Base-by-base conservation (phyloP, 495 filamentous ascomycete genomes). In the Sporormia fimetaria region DNA sequence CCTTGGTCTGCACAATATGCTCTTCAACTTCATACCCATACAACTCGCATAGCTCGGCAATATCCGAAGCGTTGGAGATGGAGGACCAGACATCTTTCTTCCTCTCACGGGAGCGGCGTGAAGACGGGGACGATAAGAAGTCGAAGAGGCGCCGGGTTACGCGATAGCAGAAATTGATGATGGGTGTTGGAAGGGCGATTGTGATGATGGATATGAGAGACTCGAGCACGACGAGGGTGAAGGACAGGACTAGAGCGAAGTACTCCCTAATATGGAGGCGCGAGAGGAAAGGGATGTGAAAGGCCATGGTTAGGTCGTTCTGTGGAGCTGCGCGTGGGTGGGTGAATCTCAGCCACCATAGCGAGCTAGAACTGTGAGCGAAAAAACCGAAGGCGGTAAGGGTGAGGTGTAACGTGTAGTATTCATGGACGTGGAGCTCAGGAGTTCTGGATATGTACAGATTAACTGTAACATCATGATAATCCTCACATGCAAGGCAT, bases 21-120 rank as follows among this genome's bases (percentile, higher is more conserved):
- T 98, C 90, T 57, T 98, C 90, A 8, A 88, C 80, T 53, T 83
- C 78, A 57, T 93, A 98, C 20, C 83, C 86, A 56, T 78, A 93
- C 17, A 92, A 64, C 21, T 78, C 74, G 59, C 92, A 95, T 6
- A 98, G 70, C 53, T 95, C 92, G 18, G 83, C 77, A 51, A 98
- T 96, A 47, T 95, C 90, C 21, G 80, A 78, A 9, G 88, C 83
- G 49, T 59, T 66, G 7, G 74, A 72, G 12, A 80, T 67, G 1
- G 68, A 64, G 14, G 50, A 46, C 12, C 67, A 67, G 16, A 71
- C 57, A 6, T 62, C 61, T 54, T 70, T 75, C 52, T 67, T 74
- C 46, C 63, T 65, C 49, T 70, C 67, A 34, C 76, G 74, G 16
- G 70, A 75, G 52, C 68, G 70, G 42, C 68, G 78, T 27, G 70